A percentile compares a stretch with the other conserved stretches of the same genome.
Evolutionary conservation across 2,329 filamentous ascomycete species (phyloP).

Genomic region (Sporothrix luriei): DNA sequence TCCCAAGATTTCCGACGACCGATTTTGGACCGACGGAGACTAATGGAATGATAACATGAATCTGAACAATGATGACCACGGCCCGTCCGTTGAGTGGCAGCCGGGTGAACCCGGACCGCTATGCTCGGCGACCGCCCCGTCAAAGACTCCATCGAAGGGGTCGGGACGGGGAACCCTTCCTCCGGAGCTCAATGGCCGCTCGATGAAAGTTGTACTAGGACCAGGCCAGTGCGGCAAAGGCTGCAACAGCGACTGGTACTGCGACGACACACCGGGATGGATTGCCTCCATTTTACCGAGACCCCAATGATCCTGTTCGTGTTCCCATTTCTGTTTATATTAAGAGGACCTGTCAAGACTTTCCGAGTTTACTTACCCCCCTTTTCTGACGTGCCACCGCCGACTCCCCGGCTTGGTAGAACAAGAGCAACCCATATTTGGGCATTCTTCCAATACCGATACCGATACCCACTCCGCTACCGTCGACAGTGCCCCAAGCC

Average conservation of each 20-base stretch:
- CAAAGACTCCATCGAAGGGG: neutral
- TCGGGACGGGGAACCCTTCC: neutral
- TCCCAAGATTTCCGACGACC: neutral
- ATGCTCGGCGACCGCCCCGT: neutral
- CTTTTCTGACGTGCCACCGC: too few species aligned
- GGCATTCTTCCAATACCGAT: neutral
- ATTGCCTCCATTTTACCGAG: neutral
- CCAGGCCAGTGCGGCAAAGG: neutral
- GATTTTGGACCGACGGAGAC: neutral
- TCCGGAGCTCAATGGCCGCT: neutral
- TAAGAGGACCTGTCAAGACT: neutral
- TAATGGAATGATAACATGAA: neutral
- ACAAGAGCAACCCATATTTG: neutral
- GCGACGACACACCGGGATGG: neutral
- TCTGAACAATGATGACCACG: neutral
- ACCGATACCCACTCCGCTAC: neutral
- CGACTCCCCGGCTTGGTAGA: neutral
- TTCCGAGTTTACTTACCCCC: too few species aligned
- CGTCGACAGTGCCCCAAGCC: neutral
- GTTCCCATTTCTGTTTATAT: neutral
- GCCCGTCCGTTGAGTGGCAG: neutral
- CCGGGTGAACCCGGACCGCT: neutral
- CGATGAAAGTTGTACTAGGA: neutral
- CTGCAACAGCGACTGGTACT: constrained; percentile 2
- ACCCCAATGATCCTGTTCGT: neutral